Percentiles rank a stretch among this genome's conserved stretches.
Evolutionary conservation across 768 basidiomycete species (phyloP).

Genomic region (Suillus sp.): DNA sequence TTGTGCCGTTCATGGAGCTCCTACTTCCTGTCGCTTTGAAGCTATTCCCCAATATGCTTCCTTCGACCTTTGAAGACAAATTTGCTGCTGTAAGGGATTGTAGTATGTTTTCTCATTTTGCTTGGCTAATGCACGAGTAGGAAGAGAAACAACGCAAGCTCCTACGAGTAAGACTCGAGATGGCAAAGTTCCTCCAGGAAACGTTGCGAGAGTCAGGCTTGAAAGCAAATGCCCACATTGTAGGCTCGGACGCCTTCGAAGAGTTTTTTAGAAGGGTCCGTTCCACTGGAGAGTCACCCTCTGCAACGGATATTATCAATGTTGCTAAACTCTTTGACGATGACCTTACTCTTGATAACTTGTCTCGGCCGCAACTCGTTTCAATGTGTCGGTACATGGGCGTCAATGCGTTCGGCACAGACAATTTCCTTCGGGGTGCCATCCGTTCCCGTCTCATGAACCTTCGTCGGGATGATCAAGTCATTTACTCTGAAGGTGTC

Average conservation of each 20-base stretch:
- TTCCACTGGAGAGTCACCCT: constrained; percentile 93
- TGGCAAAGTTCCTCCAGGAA: constrained; percentile 99
- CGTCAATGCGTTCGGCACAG: constrained; percentile 97
- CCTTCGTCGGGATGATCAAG: constrained; percentile 90
- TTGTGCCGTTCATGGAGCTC: constrained; percentile 98
- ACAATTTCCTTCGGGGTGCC: constrained; percentile 94
- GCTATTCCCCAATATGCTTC: constrained; percentile 98
- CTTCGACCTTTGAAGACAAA: constrained; percentile 97
- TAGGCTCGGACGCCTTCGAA: constrained; percentile 95
- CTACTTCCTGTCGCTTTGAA: constrained; percentile 95
- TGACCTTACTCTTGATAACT: constrained; percentile 96
- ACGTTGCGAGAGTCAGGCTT: constrained; percentile 93
- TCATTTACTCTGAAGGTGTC: constrained; percentile 87
- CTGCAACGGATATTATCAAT: constrained; percentile 83
- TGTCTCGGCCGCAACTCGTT: constrained; percentile 96
- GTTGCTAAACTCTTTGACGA: constrained; percentile 98
- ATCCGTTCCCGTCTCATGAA: constrained; percentile 82
- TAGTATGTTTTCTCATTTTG: background rate
- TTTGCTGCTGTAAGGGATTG: constrained; percentile 73
- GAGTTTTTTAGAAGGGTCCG: constrained; percentile 99
- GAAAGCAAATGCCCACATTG: constrained; percentile 90
- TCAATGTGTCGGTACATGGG: constrained; percentile 99
- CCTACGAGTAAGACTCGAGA: constrained; percentile 90
- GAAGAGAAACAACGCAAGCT: constrained; percentile 98
- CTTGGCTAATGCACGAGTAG: constrained; percentile 40